A percentile compares a stretch with the other conserved stretches of the same genome.
Conservation (phyloP, 345 rosid species). For the Pistacia integerrima region DNA sequence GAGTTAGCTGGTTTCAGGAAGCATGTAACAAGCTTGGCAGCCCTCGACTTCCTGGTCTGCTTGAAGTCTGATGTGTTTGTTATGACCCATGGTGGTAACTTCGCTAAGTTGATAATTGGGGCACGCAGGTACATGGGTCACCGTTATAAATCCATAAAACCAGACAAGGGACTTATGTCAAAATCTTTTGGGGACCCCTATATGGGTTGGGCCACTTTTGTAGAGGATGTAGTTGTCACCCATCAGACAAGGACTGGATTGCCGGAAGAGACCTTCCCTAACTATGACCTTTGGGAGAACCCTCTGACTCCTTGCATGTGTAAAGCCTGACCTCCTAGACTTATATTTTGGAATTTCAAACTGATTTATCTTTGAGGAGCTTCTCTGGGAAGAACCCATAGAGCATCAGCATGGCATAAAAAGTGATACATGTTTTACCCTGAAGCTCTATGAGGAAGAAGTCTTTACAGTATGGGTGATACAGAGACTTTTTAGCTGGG, state of each 20-base stretch:
- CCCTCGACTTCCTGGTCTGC: slow-evolving; percentile 96
- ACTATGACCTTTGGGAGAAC: slow-evolving; percentile 99
- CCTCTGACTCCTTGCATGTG: slow-evolving; percentile 99
- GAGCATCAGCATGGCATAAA: background rate
- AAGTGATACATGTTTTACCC: slow-evolving; percentile 16
- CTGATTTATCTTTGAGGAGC: slow-evolving; percentile 22
- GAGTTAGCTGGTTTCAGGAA: slow-evolving; percentile 83
- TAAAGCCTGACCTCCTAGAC: slow-evolving; percentile 58
- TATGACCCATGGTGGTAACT: slow-evolving; percentile 99
- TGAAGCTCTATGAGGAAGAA: slow-evolving; percentile 10
- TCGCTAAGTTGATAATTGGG: slow-evolving; percentile 95
- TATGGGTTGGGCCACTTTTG: slow-evolving; percentile 99
- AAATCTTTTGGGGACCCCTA: slow-evolving; percentile 98
- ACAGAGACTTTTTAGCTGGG: background rate
- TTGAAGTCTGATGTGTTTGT: slow-evolving; percentile 97
- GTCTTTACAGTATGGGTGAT: background rate
- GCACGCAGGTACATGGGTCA: slow-evolving; percentile 98
- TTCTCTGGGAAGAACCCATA: slow-evolving; percentile 13
- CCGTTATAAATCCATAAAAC: slow-evolving; percentile 90
- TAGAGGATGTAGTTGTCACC: slow-evolving; percentile 90
- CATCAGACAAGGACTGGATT: slow-evolving; percentile 97
- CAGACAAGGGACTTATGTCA: slow-evolving; percentile 99
- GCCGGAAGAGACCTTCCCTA: slow-evolving; percentile 99
- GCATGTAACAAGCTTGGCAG: slow-evolving; percentile 98
- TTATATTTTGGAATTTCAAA: slow-evolving; percentile 6